Conservation (phyloP, 2,329 filamentous ascomycete genomes). For the Nigrospora sphaerica region DNA sequence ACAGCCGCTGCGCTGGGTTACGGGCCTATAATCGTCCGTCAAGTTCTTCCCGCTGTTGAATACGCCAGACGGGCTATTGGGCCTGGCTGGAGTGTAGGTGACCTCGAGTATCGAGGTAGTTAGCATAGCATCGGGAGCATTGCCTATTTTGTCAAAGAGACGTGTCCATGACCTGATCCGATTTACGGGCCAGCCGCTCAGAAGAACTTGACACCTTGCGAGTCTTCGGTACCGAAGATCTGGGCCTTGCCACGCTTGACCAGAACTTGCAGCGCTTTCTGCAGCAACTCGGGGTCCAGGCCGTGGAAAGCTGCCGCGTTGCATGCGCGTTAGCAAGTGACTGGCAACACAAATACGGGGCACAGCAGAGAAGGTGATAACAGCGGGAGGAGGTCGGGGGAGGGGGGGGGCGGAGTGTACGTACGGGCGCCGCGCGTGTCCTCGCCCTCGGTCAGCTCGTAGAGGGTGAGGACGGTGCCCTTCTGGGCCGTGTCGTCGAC, state of each 20-base stretch:
- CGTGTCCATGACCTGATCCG: neutral
- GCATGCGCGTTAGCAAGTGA: too few relatives aligned
- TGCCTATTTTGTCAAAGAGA: neutral
- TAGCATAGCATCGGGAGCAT: too few relatives aligned
- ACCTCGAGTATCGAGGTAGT: too few relatives aligned
- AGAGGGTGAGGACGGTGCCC: conserved; percentile 82
- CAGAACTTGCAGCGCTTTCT: conserved; percentile 70
- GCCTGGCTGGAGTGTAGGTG: too few relatives aligned
- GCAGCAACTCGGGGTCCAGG: conserved; percentile 77
- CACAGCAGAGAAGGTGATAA: neutral
- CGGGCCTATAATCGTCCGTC: neutral
- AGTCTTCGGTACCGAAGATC: conserved; percentile 84
- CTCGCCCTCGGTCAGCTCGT: conserved; percentile 87
- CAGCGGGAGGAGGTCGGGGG: neutral
- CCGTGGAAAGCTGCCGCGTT: conserved; percentile 65
- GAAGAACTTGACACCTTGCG: conserved; percentile 94
- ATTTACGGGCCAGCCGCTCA: conserved; percentile 33
- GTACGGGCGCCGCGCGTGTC: conserved; percentile 61
- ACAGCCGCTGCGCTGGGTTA: neutral
- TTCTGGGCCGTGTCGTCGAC: conserved; percentile 85
- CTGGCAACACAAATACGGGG: neutral
- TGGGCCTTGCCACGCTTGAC: conserved; percentile 90
- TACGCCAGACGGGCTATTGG: too few relatives aligned
- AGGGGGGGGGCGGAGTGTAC: conserved; percentile 15
- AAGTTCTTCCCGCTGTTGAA: too few relatives aligned